Base-by-base conservation (phyloP, 768 basidiomycete genomes). In the Podaxis pistillaris region DNA sequence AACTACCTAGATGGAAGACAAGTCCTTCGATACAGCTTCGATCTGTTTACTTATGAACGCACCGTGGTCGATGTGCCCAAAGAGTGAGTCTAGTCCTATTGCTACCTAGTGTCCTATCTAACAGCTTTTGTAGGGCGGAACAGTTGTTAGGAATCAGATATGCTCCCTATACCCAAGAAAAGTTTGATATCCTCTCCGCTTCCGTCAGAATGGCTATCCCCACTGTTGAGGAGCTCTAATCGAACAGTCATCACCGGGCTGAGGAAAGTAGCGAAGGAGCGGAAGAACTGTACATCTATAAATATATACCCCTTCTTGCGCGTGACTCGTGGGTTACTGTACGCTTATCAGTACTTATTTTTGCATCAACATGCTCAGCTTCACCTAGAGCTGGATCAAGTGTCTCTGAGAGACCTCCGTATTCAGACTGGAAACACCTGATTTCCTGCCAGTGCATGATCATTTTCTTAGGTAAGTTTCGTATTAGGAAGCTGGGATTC, bases 21-120 rank as follows among this genome's bases (percentile, higher is more conserved):
- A 65, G 50, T 74, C 13, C 70, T 85, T 62, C 81, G 81, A 66
- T 78, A 81, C 66, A 83, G 80, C 56, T 89, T 81, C 63, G 82
- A 87, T 37, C 67, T 75, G 1, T 89, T 87, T 69, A 78, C 79
- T 2, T 83, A 86, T 52, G 67, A 77, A 13, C 74, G 85, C 30
- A 69, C 76, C 12, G 76, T 81, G 19, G 69, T 85, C 19, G 81
- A 87, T 56, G 73, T 84, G 53, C 86, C 88, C 0, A 76, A 73
- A 61, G 76, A 76, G 86, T 88, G 60, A 47, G 82, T 53, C 41
- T 1, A 1, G 60, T 52, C 55, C 33, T 22, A 38, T 19, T n/a
- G 6, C 9, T 38, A 13, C 11, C 12, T 30, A 19, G 30, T 13
- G 2, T 36, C 11, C 54, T 24, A 33, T 65, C 4, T 15, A 22